Percentiles rank a stretch among this genome's conserved stretches.
Conservation (phyloP, 768 basidiomycete species). For the Collybia mongolica region DNA sequence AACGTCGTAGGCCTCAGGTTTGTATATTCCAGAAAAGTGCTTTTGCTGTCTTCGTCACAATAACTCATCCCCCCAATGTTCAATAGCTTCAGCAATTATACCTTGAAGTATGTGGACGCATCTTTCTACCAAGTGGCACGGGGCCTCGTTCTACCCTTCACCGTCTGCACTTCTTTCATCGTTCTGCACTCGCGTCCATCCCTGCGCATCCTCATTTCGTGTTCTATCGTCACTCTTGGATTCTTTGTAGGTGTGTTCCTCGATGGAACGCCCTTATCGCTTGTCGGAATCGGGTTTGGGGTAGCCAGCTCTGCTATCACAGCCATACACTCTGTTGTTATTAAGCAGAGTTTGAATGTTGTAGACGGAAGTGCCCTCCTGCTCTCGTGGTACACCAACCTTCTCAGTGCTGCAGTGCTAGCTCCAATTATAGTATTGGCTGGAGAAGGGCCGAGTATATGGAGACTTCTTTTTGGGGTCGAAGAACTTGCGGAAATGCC, state of each 20-base stretch:
- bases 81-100: constrained; percentile 84
- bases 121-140: constrained; percentile 96
- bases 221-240: constrained; percentile 82
- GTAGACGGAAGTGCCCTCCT: constrained; percentile 84
- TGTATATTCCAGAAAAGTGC: constrained; percentile 3
- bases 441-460: constrained; percentile 70
- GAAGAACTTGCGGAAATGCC: constrained; percentile 29
- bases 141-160: constrained; percentile 91
- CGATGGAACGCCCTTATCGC: constrained; percentile 58
- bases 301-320: constrained; percentile 85
- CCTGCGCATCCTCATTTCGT: constrained; percentile 68
- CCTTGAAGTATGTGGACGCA: constrained; percentile 90
- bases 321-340: constrained; percentile 89
- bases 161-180: constrained; percentile 82
- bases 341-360: constrained; percentile 80
- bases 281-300: constrained; percentile 76
- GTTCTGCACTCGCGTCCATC: constrained; percentile 79
- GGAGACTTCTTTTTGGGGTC: constrained; percentile 53
- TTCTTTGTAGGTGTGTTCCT: constrained; percentile 90
- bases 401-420: constrained; percentile 72
- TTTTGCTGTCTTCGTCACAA: not conserved
- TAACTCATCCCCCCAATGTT: not conserved
- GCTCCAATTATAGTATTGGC: constrained; percentile 70
- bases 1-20: constrained; percentile 86
- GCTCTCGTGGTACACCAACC: constrained; percentile 91